Base-by-base conservation (phyloP, 1,284 basidiomycete genomes). In the Leucoagaricus sp. region DNA sequence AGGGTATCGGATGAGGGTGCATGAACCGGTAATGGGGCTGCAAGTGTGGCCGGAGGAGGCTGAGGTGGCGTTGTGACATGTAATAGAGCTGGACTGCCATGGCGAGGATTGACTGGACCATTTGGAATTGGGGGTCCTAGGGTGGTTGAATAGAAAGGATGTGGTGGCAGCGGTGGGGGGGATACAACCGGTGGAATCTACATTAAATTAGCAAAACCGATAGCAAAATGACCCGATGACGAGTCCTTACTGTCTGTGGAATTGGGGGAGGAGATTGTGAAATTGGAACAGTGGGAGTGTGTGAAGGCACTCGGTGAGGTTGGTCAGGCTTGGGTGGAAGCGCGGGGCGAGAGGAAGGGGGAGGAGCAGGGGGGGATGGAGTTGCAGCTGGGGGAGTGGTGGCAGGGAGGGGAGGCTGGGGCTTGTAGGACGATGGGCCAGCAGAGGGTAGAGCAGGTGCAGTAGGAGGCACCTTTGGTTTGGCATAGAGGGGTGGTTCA, bases 401-500 rank as follows among this genome's bases (percentile, higher is more conserved):
- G 23, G 40, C 29, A 60, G 51, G 53, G 29, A 25, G 58, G 51
- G 26, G 38, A 31, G 49, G 33, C 34, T 45, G 49, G 57, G 64
- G 48, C 44, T 59, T 21, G 56, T 50, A 34, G 49, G 55, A 58
- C 19, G 55, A 52, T 40, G 51, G 53, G 26, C 59, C 57, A 17
- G 57, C 53, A 52, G 58, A 48, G 21, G 57, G 41, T 44, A 56
- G 49, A 28, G 41, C 41, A 17, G 44, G 60, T n/a, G 31, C 31
- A 31, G 60, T 49, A 47, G 63, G 45, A 19, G 65, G 47, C 48
- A 57, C 34, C 66, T 75, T 79, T 15, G 94, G 90, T 72, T 91
- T 95, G 38, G 96, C 88, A 69, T 96, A 98, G 12, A 98, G 87
- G 4, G 96, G 96, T 42, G 96, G 96, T 58, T 87, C 82, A 25